Evolutionary conservation across 202 grass and related monocot species (phyloP).

Genomic region (Alloteropsis angusta): DNA sequence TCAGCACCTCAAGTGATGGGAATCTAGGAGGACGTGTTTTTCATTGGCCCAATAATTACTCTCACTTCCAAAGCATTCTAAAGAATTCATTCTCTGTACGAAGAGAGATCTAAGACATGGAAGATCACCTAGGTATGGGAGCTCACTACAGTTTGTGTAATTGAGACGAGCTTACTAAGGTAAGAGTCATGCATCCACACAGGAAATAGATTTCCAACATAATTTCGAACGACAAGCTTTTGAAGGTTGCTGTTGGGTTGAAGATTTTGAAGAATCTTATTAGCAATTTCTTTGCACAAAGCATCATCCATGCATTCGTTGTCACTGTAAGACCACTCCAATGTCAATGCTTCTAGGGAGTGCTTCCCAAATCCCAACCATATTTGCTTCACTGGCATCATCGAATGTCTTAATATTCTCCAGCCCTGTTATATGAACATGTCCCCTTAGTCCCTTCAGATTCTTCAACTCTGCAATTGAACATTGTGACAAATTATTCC

Average conservation of each 20-base stretch:
- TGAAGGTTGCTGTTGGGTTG: conserved; percentile 2
- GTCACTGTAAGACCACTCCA: conserved; percentile 3
- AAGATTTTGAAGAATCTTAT: conserved; percentile 29
- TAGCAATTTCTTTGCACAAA: not conserved
- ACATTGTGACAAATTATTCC: conserved; percentile 6
- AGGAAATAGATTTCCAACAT: conserved; percentile 27
- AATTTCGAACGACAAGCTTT: conserved; percentile 21
- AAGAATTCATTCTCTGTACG: not conserved
- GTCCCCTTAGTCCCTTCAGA: not conserved
- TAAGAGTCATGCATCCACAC: conserved; percentile 14
- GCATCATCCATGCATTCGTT: not conserved
- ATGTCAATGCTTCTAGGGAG: not conserved
- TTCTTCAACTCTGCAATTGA: not conserved
- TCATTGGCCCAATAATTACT: not conserved
- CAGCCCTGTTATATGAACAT: conserved; percentile 24
- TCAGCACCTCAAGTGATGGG: not conserved
- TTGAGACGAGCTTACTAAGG: conserved; percentile 5
- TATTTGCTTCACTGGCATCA: not conserved
- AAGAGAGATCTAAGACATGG: conserved; percentile 12
- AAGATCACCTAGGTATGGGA: conserved; percentile 21
- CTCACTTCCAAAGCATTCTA: not conserved
- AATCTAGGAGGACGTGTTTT: not conserved
- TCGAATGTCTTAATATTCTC: conserved; percentile 1
- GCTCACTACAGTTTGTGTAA: not conserved
- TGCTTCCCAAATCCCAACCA: conserved; percentile 6